Base-by-base conservation (phyloP, 1,284 basidiomycete genomes). In the Amylostereum chailletii region DNA sequence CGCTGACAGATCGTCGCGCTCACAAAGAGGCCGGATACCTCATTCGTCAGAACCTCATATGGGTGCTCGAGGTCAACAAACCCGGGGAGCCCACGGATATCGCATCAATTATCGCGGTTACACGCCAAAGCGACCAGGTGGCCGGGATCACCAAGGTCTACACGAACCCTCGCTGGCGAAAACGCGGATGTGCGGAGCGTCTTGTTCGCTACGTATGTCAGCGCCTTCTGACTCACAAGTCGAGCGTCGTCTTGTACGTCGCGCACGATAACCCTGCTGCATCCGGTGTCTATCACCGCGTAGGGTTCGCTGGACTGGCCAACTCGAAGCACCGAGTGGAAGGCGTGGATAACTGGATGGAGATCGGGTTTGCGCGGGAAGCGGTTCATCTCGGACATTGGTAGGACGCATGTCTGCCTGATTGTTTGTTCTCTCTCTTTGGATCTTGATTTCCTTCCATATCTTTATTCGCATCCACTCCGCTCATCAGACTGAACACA, bases 81-180 rank as follows among this genome's bases (percentile, higher is more conserved):
- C 53, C 51, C 0, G 60, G 56, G 7, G 27, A 54, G 10, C 48
- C 47, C 2, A 41, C 62, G 29, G 68, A 72, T 47, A 72, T 82
- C 33, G 80, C 84, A 1, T 86, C 73, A 11, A 76, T 88, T 36
- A 81, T 81, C 2, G 82, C 82, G 8, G 75, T 73, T 40, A 83
- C 81, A 2, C 68, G 83, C 2, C 75, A 74, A 51, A 76, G 68
- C 37, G 65, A 69, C 2, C 68, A 57, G 7, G 71, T 79, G 7
- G 75, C 75, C 6, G 76, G 78, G 0, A 81, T 85, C 45, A 81
- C 79, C 40, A 86, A 86, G 58, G 83, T 86, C 0, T 79, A 69
- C 57, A 85, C 83, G 2, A 70, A 73, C 53, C 71, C 75, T 0
- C 36, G 55, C 0, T 80, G 72, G 68, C 67, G 79, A 33, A 64